These are phyloP conservation scores for Aureobasidium sp. DNA, from an alignment of 2,329 filamentous ascomycete species.

Conservation along the genomic window DNA sequence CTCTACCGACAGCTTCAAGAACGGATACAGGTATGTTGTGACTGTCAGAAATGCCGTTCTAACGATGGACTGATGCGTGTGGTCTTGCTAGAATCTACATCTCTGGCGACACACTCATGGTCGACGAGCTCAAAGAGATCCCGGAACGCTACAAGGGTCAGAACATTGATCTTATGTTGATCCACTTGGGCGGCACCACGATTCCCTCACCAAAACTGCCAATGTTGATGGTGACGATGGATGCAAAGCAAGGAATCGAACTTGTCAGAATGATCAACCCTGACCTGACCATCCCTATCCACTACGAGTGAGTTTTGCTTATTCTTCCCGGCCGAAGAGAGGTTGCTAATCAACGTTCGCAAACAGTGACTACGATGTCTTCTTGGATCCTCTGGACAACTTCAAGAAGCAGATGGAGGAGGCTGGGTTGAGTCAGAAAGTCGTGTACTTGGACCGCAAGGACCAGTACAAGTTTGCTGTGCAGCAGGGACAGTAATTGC, in stretches of 20 bases:
- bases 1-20: conserved; percentile 28
- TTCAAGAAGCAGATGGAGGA: conserved; percentile 49
- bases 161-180: conserved; percentile 56
- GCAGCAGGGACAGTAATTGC: neutral
- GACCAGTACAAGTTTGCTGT: conserved; percentile 50
- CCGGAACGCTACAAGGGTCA: conserved; percentile 45
- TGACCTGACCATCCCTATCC: conserved; percentile 54
- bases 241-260: conserved; percentile 52
- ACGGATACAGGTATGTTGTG: conserved; percentile 36
- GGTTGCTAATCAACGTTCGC: neutral
- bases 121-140: conserved; percentile 54
- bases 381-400: conserved; percentile 49
- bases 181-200: conserved; percentile 57
- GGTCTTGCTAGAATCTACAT: conserved; percentile 48
- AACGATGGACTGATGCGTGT: neutral
- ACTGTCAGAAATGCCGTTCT: neutral
- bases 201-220: conserved; percentile 51
- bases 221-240: conserved; percentile 61
- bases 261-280: conserved; percentile 52
- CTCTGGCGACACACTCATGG: conserved; percentile 55
- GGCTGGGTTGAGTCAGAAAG: conserved; percentile 42
- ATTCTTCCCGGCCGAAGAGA: neutral
- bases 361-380: conserved; percentile 49
- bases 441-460: conserved; percentile 52
- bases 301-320: conserved; percentile 43